A percentile compares a stretch with the other conserved stretches of the same genome.
These are phyloP conservation scores for Ophiocordyceps camponoti-leonardi DNA, from an alignment of 2,329 filamentous ascomycete genomes.

Conservation along the genomic window DNA sequence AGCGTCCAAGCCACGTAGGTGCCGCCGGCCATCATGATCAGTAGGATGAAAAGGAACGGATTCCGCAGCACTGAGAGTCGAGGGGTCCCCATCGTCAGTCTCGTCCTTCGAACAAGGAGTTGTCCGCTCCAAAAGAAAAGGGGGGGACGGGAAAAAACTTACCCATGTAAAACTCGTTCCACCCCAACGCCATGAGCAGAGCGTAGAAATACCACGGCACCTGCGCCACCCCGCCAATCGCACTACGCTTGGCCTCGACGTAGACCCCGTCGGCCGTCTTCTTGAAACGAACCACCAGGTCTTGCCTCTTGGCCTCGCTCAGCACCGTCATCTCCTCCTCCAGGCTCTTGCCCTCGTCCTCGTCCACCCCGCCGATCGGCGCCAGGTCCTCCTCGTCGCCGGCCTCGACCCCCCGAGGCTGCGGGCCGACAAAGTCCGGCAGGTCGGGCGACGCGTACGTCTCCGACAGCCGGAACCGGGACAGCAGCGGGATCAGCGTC, in stretches of 20 bases:
- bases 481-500: slow-evolving; percentile 74
- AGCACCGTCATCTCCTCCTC: slow-evolving; percentile 97
- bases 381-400: slow-evolving; percentile 81
- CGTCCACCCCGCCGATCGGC: slow-evolving; percentile 85
- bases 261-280: slow-evolving; percentile 97
- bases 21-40: slow-evolving; percentile 58
- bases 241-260: slow-evolving; percentile 92
- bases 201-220: slow-evolving; percentile 92
- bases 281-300: slow-evolving; percentile 89
- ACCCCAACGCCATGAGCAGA: slow-evolving; percentile 76
- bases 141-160: slow-evolving; percentile 19
- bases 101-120: no score
- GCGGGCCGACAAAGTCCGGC: slow-evolving; percentile 62
- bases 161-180: slow-evolving; percentile 96
- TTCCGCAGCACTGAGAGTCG: slow-evolving; percentile 62
- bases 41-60: slow-evolving; percentile 78
- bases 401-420: slow-evolving; percentile 55
- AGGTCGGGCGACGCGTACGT: slow-evolving; percentile 69
- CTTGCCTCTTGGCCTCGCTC: slow-evolving; percentile 74
- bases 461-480: slow-evolving; percentile 61
- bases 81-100: not conserved
- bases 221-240: slow-evolving; percentile 87
- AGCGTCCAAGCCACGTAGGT: slow-evolving; percentile 85
- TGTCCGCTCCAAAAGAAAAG: no score
- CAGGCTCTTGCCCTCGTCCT: slow-evolving; percentile 83